These are phyloP conservation scores for Orobanche coerulescens DNA, from an alignment of 257 asterid species.

Conservation along the genomic window DNA sequence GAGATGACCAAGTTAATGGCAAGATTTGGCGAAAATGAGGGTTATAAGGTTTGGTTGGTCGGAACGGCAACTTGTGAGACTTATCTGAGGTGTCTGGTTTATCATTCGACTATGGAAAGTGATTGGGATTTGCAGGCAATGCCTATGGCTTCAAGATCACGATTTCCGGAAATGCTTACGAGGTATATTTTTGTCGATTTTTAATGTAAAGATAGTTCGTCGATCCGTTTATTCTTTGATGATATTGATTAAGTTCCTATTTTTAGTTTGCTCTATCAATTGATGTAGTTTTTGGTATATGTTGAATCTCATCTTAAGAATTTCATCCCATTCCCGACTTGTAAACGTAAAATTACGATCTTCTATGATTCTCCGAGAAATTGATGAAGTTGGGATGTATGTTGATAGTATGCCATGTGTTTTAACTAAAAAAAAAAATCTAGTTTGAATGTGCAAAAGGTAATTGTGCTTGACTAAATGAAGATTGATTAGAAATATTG, in stretches of 20 bases:
- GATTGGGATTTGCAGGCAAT: conserved; percentile 89
- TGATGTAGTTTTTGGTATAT: not conserved
- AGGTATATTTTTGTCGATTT: conserved; percentile 38
- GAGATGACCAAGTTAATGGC: conserved; percentile 50
- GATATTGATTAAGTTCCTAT: too few relatives aligned
- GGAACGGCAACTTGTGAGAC: conserved; percentile 94
- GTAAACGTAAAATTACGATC: too few relatives aligned
- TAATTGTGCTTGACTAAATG: not conserved
- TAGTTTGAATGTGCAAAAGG: not conserved
- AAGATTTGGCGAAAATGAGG: conserved; percentile 27
- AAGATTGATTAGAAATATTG: not conserved
- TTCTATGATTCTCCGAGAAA: too few relatives aligned
- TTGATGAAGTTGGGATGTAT: too few relatives aligned
- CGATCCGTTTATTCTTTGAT: too few relatives aligned
- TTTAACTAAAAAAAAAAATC: too few relatives aligned
- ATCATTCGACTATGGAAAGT: conserved; percentile 72
- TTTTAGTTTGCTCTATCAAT: not conserved
- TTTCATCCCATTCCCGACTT: conserved; percentile 9
- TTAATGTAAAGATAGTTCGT: too few relatives aligned
- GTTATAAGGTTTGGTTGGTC: conserved; percentile 54
- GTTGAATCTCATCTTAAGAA: not conserved
- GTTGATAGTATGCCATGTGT: too few relatives aligned
- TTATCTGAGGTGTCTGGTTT: conserved; percentile 81
- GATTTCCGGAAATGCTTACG: conserved; percentile 51
- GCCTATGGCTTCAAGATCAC: conserved; percentile 61